Conservation (phyloP, 2,329 filamentous ascomycete species). For the Knufia fluminis region DNA sequence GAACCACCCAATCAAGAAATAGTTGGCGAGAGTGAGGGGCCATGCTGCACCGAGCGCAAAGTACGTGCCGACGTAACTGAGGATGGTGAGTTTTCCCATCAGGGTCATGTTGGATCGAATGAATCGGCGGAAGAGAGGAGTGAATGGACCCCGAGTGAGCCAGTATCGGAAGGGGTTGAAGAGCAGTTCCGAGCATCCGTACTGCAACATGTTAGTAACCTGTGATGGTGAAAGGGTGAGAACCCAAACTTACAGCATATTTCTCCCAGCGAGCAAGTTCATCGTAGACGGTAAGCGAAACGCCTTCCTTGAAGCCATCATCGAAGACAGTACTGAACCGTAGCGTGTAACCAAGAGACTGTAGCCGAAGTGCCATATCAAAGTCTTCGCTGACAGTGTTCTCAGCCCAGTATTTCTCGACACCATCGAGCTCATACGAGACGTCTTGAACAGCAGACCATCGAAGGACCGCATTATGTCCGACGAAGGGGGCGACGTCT, state of each 20-base stretch:
- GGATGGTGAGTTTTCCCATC: constrained; percentile 59
- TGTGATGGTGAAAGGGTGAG: no score
- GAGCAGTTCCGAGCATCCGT: constrained; percentile 72
- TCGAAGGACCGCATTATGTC: constrained; percentile 66
- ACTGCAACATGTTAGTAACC: no score
- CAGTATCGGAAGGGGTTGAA: constrained; percentile 70
- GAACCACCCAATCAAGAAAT: constrained; percentile 63
- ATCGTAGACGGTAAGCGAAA: constrained; percentile 75
- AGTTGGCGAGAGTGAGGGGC: constrained; percentile 59
- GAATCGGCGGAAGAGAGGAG: constrained; percentile 66
- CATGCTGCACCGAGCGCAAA: constrained; percentile 61
- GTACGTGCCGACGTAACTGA: constrained; percentile 63
- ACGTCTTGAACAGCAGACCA: constrained; percentile 58
- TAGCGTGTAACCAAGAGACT: constrained; percentile 58
- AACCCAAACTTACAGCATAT: no score
- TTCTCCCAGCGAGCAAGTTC: constrained; percentile 81
- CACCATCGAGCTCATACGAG: constrained; percentile 46
- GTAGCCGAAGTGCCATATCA: constrained; percentile 63
- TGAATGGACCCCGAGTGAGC: constrained; percentile 66
- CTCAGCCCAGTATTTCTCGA: constrained; percentile 64
- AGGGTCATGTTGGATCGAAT: constrained; percentile 53
- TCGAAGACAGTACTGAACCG: constrained; percentile 61
- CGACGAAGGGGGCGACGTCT: constrained; percentile 66
- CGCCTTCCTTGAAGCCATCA: constrained; percentile 67
- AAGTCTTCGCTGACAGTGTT: constrained; percentile 70